Percentiles rank a stretch among this genome's conserved stretches.
Conservation (phyloP, 2,329 filamentous ascomycete species). For the Colletotrichum navitas region DNA sequence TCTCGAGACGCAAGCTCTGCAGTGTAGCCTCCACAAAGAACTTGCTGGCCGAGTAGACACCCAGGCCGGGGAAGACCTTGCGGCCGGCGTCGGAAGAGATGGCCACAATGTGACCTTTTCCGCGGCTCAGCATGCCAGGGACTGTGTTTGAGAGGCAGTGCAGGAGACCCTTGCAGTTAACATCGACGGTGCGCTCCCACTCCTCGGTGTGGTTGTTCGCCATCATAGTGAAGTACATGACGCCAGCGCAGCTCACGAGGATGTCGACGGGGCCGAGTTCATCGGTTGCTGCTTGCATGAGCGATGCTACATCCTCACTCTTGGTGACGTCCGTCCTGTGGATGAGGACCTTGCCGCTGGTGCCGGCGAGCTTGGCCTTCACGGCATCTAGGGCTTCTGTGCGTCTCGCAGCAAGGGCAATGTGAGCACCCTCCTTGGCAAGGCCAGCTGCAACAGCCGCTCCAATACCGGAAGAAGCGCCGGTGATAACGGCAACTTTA, state of each 20-base stretch:
- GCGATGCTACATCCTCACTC: constrained; percentile 72
- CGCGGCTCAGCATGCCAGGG: constrained; percentile 77
- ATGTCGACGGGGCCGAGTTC: constrained; percentile 81
- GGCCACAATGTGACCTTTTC: constrained; percentile 79
- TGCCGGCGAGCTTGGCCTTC: constrained; percentile 68
- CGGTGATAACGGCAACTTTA: constrained; percentile 81
- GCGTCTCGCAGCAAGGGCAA: constrained; percentile 80
- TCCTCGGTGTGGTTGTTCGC: constrained; percentile 78
- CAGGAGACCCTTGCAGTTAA: constrained; percentile 87
- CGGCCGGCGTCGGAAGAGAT: constrained; percentile 87
- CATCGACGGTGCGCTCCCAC: constrained; percentile 86
- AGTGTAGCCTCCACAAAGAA: constrained; percentile 88
- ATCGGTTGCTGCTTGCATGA: constrained; percentile 69
- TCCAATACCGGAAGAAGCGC: constrained; percentile 84
- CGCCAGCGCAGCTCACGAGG: constrained; percentile 82
- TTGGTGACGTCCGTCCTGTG: constrained; percentile 81
- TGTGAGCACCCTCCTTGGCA: constrained; percentile 77
- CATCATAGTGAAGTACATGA: constrained; percentile 95
- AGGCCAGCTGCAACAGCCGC: constrained; percentile 79
- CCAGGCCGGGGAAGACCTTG: constrained; percentile 84
- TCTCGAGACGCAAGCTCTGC: constrained; percentile 81
- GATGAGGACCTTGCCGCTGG: constrained; percentile 74
- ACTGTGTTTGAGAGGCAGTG: constrained; percentile 78
- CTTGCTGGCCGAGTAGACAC: constrained; percentile 86
- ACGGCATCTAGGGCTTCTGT: constrained; percentile 75